Evolutionary conservation across 2,329 filamentous ascomycete genomes (phyloP).

Genomic region (Lachnellula hyalina): DNA sequence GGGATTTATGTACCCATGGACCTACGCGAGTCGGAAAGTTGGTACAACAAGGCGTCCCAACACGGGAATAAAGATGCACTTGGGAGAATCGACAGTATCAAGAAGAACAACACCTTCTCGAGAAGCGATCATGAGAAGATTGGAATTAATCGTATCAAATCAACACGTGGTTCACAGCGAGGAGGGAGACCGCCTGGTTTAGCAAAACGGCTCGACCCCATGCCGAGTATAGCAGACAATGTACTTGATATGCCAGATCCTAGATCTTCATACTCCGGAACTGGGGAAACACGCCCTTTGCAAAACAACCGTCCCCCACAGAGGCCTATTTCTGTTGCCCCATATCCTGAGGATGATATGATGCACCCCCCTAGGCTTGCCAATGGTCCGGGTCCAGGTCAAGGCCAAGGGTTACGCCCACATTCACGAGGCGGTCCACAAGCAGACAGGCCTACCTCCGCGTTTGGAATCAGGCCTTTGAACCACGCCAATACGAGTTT

Average conservation of each 20-base stretch:
- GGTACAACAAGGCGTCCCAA: slow-evolving; percentile 86
- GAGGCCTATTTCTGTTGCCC: slow-evolving; percentile 42
- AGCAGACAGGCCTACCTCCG: slow-evolving; percentile 36
- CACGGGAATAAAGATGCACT: slow-evolving; percentile 89
- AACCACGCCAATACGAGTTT: slow-evolving; percentile 24
- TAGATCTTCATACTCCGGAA: slow-evolving; percentile 7
- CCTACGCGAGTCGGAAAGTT: slow-evolving; percentile 72
- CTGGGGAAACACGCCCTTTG: slow-evolving; percentile 1
- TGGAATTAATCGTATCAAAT: slow-evolving; percentile 83
- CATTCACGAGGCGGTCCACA: slow-evolving; percentile 41
- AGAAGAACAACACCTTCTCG: slow-evolving; percentile 75
- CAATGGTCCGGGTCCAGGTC: slow-evolving; percentile 31
- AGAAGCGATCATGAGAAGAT: slow-evolving; percentile 91
- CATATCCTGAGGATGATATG: slow-evolving; percentile 66
- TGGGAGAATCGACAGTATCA: slow-evolving; percentile 76
- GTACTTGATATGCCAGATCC: slow-evolving; percentile 24
- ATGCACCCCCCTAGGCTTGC: slow-evolving; percentile 36
- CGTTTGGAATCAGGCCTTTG: slow-evolving; percentile 44
- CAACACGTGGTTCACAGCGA: slow-evolving; percentile 64
- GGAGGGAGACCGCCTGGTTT: slow-evolving; percentile 57
- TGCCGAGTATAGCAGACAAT: slow-evolving; percentile 28
- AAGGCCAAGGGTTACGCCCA: slow-evolving; percentile 34
- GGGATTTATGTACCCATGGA: slow-evolving; percentile 87
- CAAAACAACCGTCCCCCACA: slow-evolving; percentile 9
- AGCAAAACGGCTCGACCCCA: slow-evolving; percentile 36